Conservation (phyloP, 2,329 filamentous ascomycete species). For the Pseudogymnoascus pannorum region DNA sequence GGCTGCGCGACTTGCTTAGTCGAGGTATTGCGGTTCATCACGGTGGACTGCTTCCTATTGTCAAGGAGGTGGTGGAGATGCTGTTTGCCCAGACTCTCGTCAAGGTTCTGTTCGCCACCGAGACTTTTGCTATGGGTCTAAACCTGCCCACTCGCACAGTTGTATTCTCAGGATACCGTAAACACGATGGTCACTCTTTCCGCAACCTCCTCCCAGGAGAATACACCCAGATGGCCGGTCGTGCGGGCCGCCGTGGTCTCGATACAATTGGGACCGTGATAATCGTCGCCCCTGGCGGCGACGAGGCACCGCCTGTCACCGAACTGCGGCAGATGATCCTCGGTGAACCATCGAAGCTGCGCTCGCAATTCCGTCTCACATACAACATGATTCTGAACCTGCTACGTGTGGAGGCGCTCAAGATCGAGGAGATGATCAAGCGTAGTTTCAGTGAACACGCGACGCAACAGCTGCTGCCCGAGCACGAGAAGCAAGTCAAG, state of each 20-base stretch:
- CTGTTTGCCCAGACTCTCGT: conserved; percentile 91
- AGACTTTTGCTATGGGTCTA: conserved; percentile 97
- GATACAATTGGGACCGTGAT: conserved; percentile 93
- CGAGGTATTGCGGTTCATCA: conserved; percentile 95
- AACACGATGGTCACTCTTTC: conserved; percentile 90
- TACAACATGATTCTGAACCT: conserved; percentile 99
- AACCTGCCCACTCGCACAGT: conserved; percentile 94
- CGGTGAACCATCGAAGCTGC: conserved; percentile 87
- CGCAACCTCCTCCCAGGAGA: conserved; percentile 87
- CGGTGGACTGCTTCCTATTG: conserved; percentile 86
- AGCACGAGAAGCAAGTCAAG: conserved; percentile 92
- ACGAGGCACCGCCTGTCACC: conserved; percentile 80
- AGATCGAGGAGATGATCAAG: conserved; percentile 99
- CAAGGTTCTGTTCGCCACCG: conserved; percentile 94
- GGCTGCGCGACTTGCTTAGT: conserved; percentile 75
- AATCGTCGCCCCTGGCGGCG: conserved; percentile 71
- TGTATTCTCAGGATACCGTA: conserved; percentile 93
- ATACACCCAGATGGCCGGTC: conserved; percentile 97
- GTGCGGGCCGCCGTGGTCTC: conserved; percentile 85
- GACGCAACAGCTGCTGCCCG: conserved; percentile 85
- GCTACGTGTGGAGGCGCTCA: conserved; percentile 87
- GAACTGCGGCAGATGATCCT: conserved; percentile 90
- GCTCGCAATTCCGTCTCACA: conserved; percentile 91
- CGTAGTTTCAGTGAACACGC: conserved; percentile 97
- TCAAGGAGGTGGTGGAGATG: conserved; percentile 97